phyloP scores from a whole-genome alignment of 345 rosid genomes.

The Combretum micranthum region DNA sequence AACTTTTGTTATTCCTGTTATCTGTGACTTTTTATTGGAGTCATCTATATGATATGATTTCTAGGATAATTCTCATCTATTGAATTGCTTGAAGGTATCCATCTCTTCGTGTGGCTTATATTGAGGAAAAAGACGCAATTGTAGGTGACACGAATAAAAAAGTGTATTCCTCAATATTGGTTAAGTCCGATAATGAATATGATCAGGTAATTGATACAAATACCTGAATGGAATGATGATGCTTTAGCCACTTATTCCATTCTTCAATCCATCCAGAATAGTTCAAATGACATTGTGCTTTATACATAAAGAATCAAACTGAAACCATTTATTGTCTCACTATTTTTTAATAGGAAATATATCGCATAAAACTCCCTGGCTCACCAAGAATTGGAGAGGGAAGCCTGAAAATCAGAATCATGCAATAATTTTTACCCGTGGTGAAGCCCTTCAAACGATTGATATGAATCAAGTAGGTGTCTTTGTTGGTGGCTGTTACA shows the following conservation, averaged over 20 bases:
- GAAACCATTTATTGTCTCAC: no score
- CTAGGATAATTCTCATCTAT: neutral
- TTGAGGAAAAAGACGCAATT: constrained; percentile 87
- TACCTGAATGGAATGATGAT: neutral
- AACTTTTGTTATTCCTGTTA: neutral
- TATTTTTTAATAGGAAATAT: constrained; percentile 50
- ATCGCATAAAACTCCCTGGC: constrained; percentile 92
- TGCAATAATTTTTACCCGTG: constrained; percentile 86
- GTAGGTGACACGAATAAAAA: constrained; percentile 28
- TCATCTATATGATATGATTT: neutral
- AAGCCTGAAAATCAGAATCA: constrained; percentile 98
- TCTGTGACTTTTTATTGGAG: no score
- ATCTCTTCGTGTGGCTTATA: constrained; percentile 87
- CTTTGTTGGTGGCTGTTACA: constrained; percentile 8
- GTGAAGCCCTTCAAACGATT: constrained; percentile 93
- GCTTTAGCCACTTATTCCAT: no score
- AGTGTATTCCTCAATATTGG: constrained; percentile 77
- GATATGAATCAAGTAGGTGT: constrained; percentile 89
- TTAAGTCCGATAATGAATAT: constrained; percentile 65
- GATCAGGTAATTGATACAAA: constrained; percentile 51
- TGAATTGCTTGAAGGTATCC: constrained; percentile 52
- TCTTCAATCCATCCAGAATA: neutral
- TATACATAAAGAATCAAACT: neutral
- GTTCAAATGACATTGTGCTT: neutral
- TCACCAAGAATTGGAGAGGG: constrained; percentile 89